Evolutionary conservation across 2,329 filamentous ascomycete genomes (phyloP), one percentile per base, ranked within the genome.

Genomic region (Aspergillaceae sp.): DNA sequence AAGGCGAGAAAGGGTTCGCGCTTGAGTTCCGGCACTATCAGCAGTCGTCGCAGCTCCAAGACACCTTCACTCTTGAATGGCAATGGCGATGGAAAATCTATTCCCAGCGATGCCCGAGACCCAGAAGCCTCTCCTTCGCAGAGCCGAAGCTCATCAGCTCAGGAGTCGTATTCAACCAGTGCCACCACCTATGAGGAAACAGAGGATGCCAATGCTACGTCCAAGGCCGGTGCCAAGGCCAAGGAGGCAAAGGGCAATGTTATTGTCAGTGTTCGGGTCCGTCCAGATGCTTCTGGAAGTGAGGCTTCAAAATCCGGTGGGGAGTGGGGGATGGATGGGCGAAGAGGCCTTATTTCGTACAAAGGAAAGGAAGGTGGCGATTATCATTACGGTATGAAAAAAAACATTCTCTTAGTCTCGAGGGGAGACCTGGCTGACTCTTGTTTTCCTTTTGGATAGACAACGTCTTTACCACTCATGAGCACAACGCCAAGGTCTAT

Each of bases 401-500:
- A 4, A 38, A 10, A 38, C 19, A 19, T 19, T 19, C 19, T 19
- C 19, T 19, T 19, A 19, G 19, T 19, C 19, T 19, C 19, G 19
- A 19, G 19, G 19, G 36, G 27, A 19, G 26, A 28, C 30, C 30
- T 32, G 30, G 8, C 30, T 32, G 30, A 38, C 9, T 19, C 36
- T 38, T 26, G 9, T 19, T 26, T 7, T 9, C 26, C 6, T n/a
- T 19, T n/a, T 36, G 2, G 4, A 27, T 58, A 94, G 92, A 98
- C 73, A 97, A 97, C 70, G 92, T 97, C 51, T 98, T 98, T 68
- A 82, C 87, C 43, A 86, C 89, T 11, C 82, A 94, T 63, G 91
- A 98, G 63, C 87, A 96, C 64, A 98, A 98, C 64, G 82, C 87
- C 44, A 84, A 85, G 63, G 92, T 98, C 7, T 98, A 98, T 65